These are phyloP conservation scores for Fagopyrum tataricum DNA, from an alignment of 148 eudicot species.

Conservation along the genomic window DNA sequence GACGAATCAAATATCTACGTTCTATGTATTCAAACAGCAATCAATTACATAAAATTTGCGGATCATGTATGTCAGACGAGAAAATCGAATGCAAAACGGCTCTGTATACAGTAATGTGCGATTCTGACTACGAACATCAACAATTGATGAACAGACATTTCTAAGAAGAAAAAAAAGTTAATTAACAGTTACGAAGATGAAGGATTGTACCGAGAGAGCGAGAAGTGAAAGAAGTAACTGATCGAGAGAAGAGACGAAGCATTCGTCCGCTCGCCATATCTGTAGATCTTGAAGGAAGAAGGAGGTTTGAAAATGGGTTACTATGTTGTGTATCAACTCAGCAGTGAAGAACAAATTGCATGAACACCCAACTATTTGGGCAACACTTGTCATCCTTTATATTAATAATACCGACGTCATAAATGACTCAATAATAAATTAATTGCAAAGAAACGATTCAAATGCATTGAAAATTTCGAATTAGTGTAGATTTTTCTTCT, in stretches of 20 bases:
- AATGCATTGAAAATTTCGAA: too few species aligned
- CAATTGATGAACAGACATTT: background rate
- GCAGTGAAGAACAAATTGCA: background rate
- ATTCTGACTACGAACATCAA: background rate
- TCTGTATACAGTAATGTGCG: background rate
- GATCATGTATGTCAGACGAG: background rate
- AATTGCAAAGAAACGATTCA: too few species aligned
- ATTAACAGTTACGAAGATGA: background rate
- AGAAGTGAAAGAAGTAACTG: background rate
- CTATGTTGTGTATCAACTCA: too few species aligned
- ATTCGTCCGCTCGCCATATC: background rate
- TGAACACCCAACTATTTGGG: background rate
- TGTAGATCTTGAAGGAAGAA: background rate
- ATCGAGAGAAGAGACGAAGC: conserved; percentile 6
- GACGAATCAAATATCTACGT: too few species aligned
- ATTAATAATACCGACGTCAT: background rate
- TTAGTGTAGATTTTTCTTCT: too few species aligned
- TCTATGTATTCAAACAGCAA: too few species aligned
- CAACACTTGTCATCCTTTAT: background rate
- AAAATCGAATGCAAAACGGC: background rate
- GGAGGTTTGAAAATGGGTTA: background rate
- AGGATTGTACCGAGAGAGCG: background rate
- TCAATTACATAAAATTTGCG: too few species aligned
- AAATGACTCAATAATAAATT: background rate
- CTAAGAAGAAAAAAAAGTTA: background rate